Base-by-base conservation (phyloP, 1,284 basidiomycete species). In the Singerocomus inundabilis region DNA sequence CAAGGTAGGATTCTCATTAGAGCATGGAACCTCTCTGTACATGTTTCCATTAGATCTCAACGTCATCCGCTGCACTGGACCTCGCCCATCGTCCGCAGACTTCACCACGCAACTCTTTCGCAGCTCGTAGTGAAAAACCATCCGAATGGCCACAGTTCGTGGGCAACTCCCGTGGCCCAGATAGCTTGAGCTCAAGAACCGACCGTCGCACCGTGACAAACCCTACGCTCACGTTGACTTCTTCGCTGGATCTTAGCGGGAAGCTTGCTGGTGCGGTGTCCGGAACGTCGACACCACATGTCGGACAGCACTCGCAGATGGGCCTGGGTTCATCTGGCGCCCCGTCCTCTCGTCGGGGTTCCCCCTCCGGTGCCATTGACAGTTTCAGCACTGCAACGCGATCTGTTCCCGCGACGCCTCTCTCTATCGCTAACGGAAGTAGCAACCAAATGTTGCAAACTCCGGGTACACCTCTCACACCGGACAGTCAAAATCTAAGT, bases 111-210 rank as follows among this genome's bases (percentile, higher is more conserved):
- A 72, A 74, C 49, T 79, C 81, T 41, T 83, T 81, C 54, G 70
- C 78, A 18, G 68, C 71, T 39, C 81, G 85, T 50, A 74, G 81
- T 16, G 82, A 87, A 62, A 91, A 91, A 66, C 78, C 87, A 1
- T 93, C 93, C 4, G 93, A 98, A 67, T 98, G 95, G 95, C 91
- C 93, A 37, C 91, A 90, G 64, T 97, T 93, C 70, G 77, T 81
- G 46, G 79, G 81, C 47, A 75, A 77, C 42, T 72, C 79, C 48
- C 80, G 84, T 63, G 74, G 72, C 51, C 77, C 81, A 46, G 86
- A 87, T 40, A 72, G 74, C 25, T 62, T 81, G 43, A 67, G 68
- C 47, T 70, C 74, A 36, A 80, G 84, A 49, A 64, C 71, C 32
- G 84, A 86, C 47, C 80, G 84, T 54, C 81, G 85, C 41, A 82